A percentile compares a stretch with the other conserved stretches of the same genome.
phyloP scores from a whole-genome alignment of 1,284 basidiomycete species.

The Trametes pubescens region DNA sequence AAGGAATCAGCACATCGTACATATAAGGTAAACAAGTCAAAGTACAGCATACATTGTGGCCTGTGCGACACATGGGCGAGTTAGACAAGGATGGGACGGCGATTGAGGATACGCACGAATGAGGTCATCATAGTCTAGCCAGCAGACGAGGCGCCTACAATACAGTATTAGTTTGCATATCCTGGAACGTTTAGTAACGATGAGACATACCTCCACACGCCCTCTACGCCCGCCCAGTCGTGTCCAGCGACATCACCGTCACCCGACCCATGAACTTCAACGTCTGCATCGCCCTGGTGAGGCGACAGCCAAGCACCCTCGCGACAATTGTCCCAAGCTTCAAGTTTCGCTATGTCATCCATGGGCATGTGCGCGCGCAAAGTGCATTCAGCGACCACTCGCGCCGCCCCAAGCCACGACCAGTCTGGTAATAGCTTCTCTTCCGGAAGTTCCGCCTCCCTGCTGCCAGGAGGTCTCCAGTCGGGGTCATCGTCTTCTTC shows the following conservation, averaged over 20 bases:
- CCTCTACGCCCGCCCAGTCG: neutral
- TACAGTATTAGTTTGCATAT: slow-evolving; percentile 46
- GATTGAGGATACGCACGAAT: slow-evolving; percentile 47
- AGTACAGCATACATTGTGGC: neutral
- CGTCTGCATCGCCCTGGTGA: neutral
- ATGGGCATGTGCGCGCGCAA: slow-evolving; percentile 27
- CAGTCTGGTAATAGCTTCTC: neutral
- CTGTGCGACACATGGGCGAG: neutral
- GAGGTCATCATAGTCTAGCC: slow-evolving; percentile 65
- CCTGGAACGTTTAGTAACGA: neutral
- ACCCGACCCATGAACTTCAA: neutral
- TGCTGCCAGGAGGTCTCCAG: neutral
- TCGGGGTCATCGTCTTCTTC: slow-evolving; percentile 18
- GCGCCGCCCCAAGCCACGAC: slow-evolving; percentile 40
- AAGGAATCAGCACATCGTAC: neutral
- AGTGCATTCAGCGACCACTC: slow-evolving; percentile 40
- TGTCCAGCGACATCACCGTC: neutral
- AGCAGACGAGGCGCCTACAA: slow-evolving; percentile 37
- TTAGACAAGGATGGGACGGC: neutral
- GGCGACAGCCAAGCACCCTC: slow-evolving; percentile 1
- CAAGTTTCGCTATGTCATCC: slow-evolving; percentile 32
- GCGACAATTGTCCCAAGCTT: slow-evolving; percentile 5
- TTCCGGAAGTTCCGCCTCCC: neutral
- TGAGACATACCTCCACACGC: neutral
- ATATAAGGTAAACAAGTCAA: neutral